phyloP scores from a whole-genome alignment of 129 eudicot species.

The Calendula officinalis region DNA sequence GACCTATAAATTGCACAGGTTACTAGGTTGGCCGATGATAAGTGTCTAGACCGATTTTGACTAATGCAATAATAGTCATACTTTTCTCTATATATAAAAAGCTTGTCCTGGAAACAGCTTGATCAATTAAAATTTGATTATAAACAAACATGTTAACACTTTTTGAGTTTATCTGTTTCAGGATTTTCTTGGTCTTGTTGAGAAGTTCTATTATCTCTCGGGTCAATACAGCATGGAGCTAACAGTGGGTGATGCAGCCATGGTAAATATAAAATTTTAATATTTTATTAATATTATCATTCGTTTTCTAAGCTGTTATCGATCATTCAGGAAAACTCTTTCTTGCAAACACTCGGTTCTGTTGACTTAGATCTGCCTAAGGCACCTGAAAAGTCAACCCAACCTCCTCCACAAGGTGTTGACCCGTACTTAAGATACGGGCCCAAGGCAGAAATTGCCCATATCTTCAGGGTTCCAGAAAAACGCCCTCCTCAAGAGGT shows the following conservation, averaged over 20 bases:
- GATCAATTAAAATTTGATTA: too few relatives aligned
- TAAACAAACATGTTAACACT: background rate
- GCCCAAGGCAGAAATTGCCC: slow-evolving; percentile 79
- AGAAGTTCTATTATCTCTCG: slow-evolving; percentile 74
- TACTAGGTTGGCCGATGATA: too few relatives aligned
- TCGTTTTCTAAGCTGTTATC: slow-evolving; percentile 4
- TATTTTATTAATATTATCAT: background rate
- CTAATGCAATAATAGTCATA: too few relatives aligned
- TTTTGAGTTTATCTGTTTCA: slow-evolving; percentile 32
- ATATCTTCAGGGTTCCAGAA: slow-evolving; percentile 87
- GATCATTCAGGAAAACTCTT: slow-evolving; percentile 80
- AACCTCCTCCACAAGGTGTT: slow-evolving; percentile 71
- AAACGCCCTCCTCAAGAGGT: slow-evolving; percentile 81
- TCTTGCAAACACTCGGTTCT: slow-evolving; percentile 63
- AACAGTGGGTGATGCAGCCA: slow-evolving; percentile 82
- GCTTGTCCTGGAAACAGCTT: too few relatives aligned
- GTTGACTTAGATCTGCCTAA: slow-evolving; percentile 76
- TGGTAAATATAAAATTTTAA: slow-evolving; percentile 48
- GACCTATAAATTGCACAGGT: too few relatives aligned
- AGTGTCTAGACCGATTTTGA: too few relatives aligned
- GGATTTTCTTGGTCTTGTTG: slow-evolving; percentile 98
- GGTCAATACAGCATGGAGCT: slow-evolving; percentile 84
- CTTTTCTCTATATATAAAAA: too few relatives aligned
- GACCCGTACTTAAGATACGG: slow-evolving; percentile 63
- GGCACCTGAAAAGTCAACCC: slow-evolving; percentile 84